These are phyloP conservation scores for Dissoconium aciculare DNA, from an alignment of 2,329 filamentous ascomycete genomes.

Conservation along the genomic window DNA sequence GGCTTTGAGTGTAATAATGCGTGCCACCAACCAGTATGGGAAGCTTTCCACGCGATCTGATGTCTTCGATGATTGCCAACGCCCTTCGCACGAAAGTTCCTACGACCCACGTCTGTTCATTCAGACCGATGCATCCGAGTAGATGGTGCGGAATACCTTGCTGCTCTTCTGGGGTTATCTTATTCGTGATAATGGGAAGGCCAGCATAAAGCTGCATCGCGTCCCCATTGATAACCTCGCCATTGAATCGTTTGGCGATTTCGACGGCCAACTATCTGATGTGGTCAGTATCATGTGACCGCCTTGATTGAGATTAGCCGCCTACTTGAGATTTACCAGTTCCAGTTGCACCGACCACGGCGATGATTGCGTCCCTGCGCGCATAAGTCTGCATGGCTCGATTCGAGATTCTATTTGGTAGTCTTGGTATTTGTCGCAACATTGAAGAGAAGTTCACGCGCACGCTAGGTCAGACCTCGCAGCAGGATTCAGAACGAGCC, in stretches of 20 bases:
- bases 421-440: too few species aligned
- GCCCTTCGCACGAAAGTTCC: slow-evolving; percentile 61
- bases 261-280: slow-evolving; percentile 66
- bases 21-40: slow-evolving; percentile 90
- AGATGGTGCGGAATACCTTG: slow-evolving; percentile 77
- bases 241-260: slow-evolving; percentile 65
- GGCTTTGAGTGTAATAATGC: slow-evolving; percentile 82
- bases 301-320: not conserved
- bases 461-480: too few species aligned
- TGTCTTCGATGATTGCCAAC: slow-evolving; percentile 55
- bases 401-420: too few species aligned
- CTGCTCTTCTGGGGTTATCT: slow-evolving; percentile 61
- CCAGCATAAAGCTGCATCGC: slow-evolving; percentile 96
- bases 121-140: slow-evolving; percentile 59
- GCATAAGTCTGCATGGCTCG: too few species aligned
- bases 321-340: slow-evolving; percentile 83
- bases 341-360: slow-evolving; percentile 77
- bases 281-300: slow-evolving; percentile 23
- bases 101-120: slow-evolving; percentile 72
- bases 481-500: too few species aligned
- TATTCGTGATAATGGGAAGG: slow-evolving; percentile 88
- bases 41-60: slow-evolving; percentile 59
- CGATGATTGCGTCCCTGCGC: too few species aligned
- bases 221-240: slow-evolving; percentile 93
- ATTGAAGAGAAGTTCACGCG: too few species aligned